These are phyloP conservation scores for Aspergillaceae sp. DNA, from an alignment of 2,329 filamentous ascomycete genomes.

Conservation along the genomic window DNA sequence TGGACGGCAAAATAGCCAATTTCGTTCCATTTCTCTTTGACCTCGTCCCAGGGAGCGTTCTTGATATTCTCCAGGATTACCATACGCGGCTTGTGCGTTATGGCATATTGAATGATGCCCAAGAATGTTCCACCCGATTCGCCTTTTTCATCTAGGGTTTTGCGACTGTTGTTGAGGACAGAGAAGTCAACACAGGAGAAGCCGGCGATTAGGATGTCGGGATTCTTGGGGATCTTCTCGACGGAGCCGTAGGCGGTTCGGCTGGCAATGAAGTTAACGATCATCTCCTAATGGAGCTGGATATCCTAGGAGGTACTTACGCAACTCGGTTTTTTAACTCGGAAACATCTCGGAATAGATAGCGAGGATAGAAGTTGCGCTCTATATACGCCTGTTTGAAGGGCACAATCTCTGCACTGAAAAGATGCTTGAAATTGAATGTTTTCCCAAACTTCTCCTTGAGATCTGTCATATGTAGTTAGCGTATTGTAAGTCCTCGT, in stretches of 20 bases:
- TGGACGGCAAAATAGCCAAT: constrained; percentile 50
- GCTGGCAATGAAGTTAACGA: constrained; percentile 23
- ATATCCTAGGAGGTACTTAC: constrained; percentile 29
- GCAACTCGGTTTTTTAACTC: constrained; percentile 45
- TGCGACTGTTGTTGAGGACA: constrained; percentile 50
- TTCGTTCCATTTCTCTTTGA: constrained; percentile 37
- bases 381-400: constrained; percentile 59
- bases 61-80: constrained; percentile 66
- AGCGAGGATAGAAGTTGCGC: constrained; percentile 46
- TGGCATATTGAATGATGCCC: constrained; percentile 51
- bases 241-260: constrained; percentile 60
- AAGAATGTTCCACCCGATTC: constrained; percentile 60
- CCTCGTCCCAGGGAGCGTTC: constrained; percentile 50
- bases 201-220: constrained; percentile 62
- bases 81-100: constrained; percentile 49
- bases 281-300: background rate
- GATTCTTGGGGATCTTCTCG: constrained; percentile 45
- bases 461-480: constrained; percentile 17
- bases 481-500: background rate
- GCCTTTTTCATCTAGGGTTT: constrained; percentile 46
- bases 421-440: constrained; percentile 47
- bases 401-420: constrained; percentile 55
- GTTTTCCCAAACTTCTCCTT: constrained; percentile 22
- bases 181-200: constrained; percentile 73
- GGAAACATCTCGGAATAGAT: constrained; percentile 52